Evolutionary conservation across 345 rosid genomes (phyloP), one percentile per base, ranked within the genome.

Genomic region (Corchorus capsularis): DNA sequence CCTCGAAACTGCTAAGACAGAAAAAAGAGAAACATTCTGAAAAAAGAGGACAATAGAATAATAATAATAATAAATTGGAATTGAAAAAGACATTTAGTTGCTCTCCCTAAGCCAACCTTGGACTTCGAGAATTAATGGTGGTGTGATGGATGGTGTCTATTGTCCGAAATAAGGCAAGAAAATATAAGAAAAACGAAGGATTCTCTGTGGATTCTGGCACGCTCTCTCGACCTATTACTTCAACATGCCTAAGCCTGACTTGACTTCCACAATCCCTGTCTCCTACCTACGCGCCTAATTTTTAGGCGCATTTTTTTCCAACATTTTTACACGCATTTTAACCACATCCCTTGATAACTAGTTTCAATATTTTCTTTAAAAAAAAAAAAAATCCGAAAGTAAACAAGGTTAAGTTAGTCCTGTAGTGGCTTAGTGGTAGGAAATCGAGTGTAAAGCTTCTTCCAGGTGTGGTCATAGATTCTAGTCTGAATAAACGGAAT

Each of bases 151-250:
- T 2, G 59, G 53, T 20, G 17, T 45, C 4, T 11, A 12, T 14
- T 22, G 71, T 67, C n/a, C 39, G 3, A 16, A 52, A 52, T 16
- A 34, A 32, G 0, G 8, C 43, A 4, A 8, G 15, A 52, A 35
- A 9, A 12, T 6, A 12, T 6, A 32, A 68, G 37, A 69, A 27
- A 50, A 50, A 52, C 59, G 52, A 53, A 35, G 46, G 60, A 69
- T 69, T 69, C 20, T 54, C 78, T 63, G 73, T 76, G 79, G 77
- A 71, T 76, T 47, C 49, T 47, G 50, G 37, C 79, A 71, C 79
- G 74, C 77, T 35, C 60, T 65, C 57, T 63, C 63, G 78, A 39
- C 78, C 55, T 68, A 45, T 59, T 63, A 17, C 52, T 41, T 50
- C 64, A 39, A 39, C 49, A 22, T 27, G 27, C 27, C 27, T 27